These are phyloP conservation scores for Annona squamosa DNA, from an alignment of 164 flowering plant species.

Conservation along the genomic window DNA sequence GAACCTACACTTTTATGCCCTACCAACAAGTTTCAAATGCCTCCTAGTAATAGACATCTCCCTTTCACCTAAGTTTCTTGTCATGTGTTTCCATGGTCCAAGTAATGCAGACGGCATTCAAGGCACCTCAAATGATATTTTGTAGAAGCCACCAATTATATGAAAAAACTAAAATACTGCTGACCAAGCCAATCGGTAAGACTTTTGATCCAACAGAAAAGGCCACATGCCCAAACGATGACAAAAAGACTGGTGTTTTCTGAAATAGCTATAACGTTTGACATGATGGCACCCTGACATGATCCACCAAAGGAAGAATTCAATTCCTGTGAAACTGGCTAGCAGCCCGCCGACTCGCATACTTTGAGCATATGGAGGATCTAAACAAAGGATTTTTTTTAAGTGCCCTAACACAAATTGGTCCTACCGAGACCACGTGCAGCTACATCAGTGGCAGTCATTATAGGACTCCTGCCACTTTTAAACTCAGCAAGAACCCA, in stretches of 20 bases:
- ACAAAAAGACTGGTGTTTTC: background rate
- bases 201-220: conserved; percentile 10
- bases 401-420: conserved; percentile 47
- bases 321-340: conserved; percentile 49
- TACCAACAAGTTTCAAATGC: background rate
- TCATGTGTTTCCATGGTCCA: background rate
- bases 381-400: conserved; percentile 13
- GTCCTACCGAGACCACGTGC: conserved; percentile 99
- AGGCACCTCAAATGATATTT: conserved; percentile 9
- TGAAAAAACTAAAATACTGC: conserved; percentile 11
- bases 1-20: background rate
- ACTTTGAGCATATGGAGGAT: conserved; percentile 28
- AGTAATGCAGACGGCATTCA: background rate
- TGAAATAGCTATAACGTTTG: conserved; percentile 2
- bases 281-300: conserved; percentile 12
- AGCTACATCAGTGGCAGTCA: conserved; percentile 99
- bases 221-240: conserved; percentile 9
- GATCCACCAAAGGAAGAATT: conserved; percentile 44
- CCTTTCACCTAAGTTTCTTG: background rate
- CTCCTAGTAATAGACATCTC: background rate
- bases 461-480: conserved; percentile 94
- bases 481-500: conserved; percentile 94
- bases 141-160: conserved; percentile 3
- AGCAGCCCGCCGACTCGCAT: conserved; percentile 92
- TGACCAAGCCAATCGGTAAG: conserved; percentile 16